Conservation (phyloP, 306 rosid genomes). For the Echinosophora koreensis region DNA sequence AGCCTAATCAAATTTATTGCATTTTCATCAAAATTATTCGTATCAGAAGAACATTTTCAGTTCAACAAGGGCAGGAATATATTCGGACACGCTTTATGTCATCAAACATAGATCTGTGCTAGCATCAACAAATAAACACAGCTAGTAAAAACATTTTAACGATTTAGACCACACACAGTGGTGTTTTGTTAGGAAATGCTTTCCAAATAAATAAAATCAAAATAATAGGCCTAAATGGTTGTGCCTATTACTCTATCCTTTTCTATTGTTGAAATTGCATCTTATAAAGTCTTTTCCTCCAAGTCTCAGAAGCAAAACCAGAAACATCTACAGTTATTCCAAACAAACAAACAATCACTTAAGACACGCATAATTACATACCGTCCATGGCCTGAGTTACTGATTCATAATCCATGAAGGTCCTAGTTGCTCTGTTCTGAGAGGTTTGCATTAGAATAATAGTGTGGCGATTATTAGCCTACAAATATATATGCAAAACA, state of each 20-base stretch:
- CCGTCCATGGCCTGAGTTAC: slow-evolving; percentile 97
- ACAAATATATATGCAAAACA: slow-evolving; percentile 29
- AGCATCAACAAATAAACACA: slow-evolving; percentile 2
- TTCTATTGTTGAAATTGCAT: slow-evolving; percentile 1
- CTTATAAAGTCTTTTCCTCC: not conserved
- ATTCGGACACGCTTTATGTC: not conserved
- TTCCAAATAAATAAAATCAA: no score
- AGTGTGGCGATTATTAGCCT: slow-evolving; percentile 96
- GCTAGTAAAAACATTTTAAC: not conserved
- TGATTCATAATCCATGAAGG: slow-evolving; percentile 91
- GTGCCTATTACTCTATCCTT: not conserved
- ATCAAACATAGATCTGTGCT: not conserved
- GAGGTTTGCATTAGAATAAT: slow-evolving; percentile 95
- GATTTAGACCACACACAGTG: no score
- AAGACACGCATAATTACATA: slow-evolving; percentile 34
- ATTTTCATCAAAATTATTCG: slow-evolving; percentile 12
- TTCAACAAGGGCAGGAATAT: not conserved
- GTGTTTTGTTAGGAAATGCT: no score
- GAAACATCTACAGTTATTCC: not conserved
- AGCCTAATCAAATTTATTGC: slow-evolving; percentile 8
- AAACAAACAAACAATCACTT: no score
- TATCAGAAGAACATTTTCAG: slow-evolving; percentile 23
- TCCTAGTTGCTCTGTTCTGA: slow-evolving; percentile 82
- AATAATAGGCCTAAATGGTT: not conserved
- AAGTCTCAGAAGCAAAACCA: not conserved